Percentiles rank a stretch among this genome's conserved stretches.
phyloP scores from a whole-genome alignment of 73 alveolate species.

The Paramecium tetraurelia region DNA sequence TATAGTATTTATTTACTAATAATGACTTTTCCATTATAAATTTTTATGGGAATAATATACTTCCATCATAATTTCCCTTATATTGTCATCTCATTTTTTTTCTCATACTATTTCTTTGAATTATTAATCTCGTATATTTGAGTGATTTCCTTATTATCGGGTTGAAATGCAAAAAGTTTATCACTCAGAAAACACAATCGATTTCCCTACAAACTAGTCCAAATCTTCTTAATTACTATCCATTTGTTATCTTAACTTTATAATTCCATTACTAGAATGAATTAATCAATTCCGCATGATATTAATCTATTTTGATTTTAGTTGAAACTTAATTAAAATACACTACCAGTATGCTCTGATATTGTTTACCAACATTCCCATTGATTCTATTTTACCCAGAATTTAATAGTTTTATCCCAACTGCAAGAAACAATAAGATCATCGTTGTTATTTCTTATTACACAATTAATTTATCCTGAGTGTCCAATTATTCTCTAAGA shows the following conservation, averaged over 20 bases:
- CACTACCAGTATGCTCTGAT: background rate
- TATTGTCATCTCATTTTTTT: background rate
- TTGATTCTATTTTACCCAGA: background rate
- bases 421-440: background rate
- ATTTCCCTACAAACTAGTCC: background rate
- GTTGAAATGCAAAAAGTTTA: background rate
- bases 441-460: background rate
- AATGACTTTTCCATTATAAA: background rate
- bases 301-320: background rate
- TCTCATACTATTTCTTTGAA: background rate
- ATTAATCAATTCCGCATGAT: background rate
- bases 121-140: background rate
- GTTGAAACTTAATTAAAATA: background rate
- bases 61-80: background rate
- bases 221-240: background rate
- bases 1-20: background rate
- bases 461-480: background rate
- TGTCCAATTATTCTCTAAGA: background rate
- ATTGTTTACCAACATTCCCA: background rate
- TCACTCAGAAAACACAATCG: background rate
- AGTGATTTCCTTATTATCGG: background rate
- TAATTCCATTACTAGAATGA: background rate
- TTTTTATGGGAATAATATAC: background rate
- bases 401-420: background rate
- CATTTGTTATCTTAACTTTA: background rate